These are phyloP conservation scores for Rhodotorula sp. DNA, from an alignment of 1,284 basidiomycete genomes.

Conservation along the genomic window DNA sequence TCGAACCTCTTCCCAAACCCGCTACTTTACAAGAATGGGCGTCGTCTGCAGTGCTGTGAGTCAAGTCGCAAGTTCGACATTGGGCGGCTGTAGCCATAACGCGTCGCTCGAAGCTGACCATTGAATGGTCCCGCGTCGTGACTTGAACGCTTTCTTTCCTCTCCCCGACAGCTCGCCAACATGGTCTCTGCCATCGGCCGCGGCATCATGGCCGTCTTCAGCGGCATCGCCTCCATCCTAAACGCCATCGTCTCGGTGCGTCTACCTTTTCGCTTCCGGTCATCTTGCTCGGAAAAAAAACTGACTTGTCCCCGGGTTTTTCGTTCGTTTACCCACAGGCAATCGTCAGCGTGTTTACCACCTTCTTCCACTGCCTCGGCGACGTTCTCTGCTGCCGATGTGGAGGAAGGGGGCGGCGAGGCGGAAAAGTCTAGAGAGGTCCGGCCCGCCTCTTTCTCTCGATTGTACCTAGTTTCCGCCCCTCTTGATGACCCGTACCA, in stretches of 20 bases:
- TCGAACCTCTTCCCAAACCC: not conserved
- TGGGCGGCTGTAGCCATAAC: too few relatives aligned
- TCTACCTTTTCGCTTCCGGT: not conserved
- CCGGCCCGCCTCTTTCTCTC: not conserved
- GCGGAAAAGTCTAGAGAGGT: not conserved
- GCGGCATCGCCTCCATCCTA: conserved; percentile 8
- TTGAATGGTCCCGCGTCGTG: rapidly evolving
- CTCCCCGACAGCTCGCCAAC: conserved; percentile 8
- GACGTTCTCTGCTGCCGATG: conserved; percentile 17
- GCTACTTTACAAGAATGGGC: not conserved
- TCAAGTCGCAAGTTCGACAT: not conserved
- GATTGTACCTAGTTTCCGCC: not conserved
- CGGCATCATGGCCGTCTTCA: conserved; percentile 12
- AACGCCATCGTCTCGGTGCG: conserved; percentile 18
- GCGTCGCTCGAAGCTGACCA: not conserved
- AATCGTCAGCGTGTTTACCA: conserved; percentile 10
- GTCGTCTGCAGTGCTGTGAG: conserved; percentile 23
- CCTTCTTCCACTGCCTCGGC: conserved; percentile 15
- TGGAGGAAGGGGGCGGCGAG: not conserved
- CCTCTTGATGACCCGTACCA: not conserved
- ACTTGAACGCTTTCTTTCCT: not conserved
- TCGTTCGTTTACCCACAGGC: not conserved
- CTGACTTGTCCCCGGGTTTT: not conserved
- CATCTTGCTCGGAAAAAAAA: not conserved
- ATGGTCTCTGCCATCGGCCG: conserved; percentile 15